Conservation (phyloP, 495 filamentous ascomycete species). For the Pseudoneurospora amorphoporcata region DNA sequence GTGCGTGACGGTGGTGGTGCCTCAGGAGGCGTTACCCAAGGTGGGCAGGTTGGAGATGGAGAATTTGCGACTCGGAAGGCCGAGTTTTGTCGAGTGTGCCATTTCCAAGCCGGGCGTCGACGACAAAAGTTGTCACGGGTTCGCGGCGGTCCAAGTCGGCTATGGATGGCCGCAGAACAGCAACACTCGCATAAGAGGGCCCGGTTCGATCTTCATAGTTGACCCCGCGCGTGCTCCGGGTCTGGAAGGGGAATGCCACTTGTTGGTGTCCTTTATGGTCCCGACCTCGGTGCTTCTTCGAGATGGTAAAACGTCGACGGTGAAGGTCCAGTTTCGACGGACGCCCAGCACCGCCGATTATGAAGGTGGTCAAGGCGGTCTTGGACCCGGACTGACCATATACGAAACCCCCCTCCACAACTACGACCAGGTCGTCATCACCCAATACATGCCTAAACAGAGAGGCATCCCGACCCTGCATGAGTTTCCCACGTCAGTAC, state of each 20-base stretch:
- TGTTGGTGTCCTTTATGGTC: conserved; percentile 27
- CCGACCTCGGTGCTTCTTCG: conserved; percentile 20
- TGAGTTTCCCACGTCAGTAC: background rate
- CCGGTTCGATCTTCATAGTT: conserved; percentile 18
- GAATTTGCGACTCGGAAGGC: conserved; percentile 4
- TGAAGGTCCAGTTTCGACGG: conserved; percentile 15
- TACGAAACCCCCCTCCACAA: conserved; percentile 17
- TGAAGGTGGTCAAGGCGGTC: background rate
- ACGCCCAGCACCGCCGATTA: background rate
- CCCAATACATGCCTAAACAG: conserved; percentile 8
- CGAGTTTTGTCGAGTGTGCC: conserved; percentile 7
- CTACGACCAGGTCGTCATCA: conserved; percentile 22
- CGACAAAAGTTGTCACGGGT: conserved; percentile 4
- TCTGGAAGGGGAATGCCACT: conserved; percentile 23
- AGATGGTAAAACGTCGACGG: conserved; percentile 10
- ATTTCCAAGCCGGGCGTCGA: background rate
- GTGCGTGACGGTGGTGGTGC: conserved; percentile 28
- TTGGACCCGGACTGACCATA: conserved; percentile 14
- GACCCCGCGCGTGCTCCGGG: conserved; percentile 16
- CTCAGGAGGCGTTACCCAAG: conserved; percentile 12
- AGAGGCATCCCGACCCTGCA: background rate
- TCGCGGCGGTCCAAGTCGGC: conserved; percentile 20
- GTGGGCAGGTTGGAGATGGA: conserved; percentile 11
- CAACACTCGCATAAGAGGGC: conserved; percentile 11
- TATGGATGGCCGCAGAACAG: conserved; percentile 16